Conservation (phyloP, 2,329 filamentous ascomycete species). For the Orbilia oligospora region DNA sequence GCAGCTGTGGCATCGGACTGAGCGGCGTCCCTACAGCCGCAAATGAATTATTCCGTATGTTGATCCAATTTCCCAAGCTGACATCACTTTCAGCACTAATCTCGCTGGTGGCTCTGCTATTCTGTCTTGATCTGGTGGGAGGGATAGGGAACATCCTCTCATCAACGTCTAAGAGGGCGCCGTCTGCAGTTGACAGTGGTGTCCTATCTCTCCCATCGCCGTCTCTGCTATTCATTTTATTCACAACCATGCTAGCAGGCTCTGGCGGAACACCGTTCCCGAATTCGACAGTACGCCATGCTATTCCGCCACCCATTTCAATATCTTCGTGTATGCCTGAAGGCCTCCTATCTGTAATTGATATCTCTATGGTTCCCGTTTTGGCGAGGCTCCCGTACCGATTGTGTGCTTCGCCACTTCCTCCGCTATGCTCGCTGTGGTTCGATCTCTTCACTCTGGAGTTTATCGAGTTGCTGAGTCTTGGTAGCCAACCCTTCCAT, state of each 20-base stretch:
- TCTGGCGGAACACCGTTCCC: conserved; percentile 18
- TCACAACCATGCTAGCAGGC: neutral
- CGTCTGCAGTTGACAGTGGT: conserved; percentile 31
- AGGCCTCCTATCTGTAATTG: neutral
- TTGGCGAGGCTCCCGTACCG: conserved; percentile 23
- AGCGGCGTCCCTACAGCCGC: conserved; percentile 31
- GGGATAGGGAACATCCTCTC: conserved; percentile 17
- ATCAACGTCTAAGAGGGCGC: conserved; percentile 25
- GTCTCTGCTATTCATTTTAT: no score
- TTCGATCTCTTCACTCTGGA: conserved; percentile 22
- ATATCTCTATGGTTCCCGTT: neutral
- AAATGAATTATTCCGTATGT: conserved; percentile 36
- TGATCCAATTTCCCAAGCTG: conserved; percentile 32
- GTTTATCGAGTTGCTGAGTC: neutral
- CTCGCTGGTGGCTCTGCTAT: conserved; percentile 41
- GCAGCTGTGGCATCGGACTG: conserved; percentile 39
- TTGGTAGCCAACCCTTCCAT: conserved; percentile 42
- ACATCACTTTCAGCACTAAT: conserved; percentile 40
- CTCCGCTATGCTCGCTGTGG: conserved; percentile 16
- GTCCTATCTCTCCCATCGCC: neutral
- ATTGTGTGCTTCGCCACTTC: conserved; percentile 13
- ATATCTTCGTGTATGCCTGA: conserved; percentile 20
- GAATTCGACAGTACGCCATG: conserved; percentile 35
- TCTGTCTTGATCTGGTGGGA: conserved; percentile 30
- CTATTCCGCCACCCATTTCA: conserved; percentile 15